Base-by-base conservation (phyloP, 2,329 filamentous ascomycete species). In the Sarocladium oryzae region DNA sequence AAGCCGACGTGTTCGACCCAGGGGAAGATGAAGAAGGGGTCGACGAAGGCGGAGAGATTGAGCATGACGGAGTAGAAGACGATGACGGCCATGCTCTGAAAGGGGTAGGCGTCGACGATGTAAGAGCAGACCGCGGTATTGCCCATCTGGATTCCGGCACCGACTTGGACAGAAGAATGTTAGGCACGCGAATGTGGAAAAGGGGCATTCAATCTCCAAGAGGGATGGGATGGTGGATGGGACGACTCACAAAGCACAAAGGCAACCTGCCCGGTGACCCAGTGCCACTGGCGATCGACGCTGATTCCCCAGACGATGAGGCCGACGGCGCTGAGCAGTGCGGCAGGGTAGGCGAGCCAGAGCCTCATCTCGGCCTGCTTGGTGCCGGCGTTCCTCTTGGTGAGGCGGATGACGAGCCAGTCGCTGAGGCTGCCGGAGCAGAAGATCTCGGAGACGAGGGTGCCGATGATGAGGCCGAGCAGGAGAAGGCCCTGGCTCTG, bases 251-350 rank as follows among this genome's bases (percentile, higher is more conserved):
- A 78, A 1, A 81, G 58, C 54, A 77, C 77, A 54, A 82, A 75
- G 0, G 74, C 76, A 3, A 79, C 62, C 54, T 82, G 77, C 1
- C 76, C 78, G 0, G 79, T 72, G 32, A 79, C 76, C 76, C 77
- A 81, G 60, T 81, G 77, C 57, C 75, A 79, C 1, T 59, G 59
- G 36, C 65, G 67, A 53, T 80, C 77, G 13, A 81, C 65, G 49
- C 74, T 78, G 37, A 81, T 59, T 0, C 78, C 78, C 78, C 78
- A 82, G 45, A 81, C 41, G 28, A 79, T 66, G 30, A 77, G 60
- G 0, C 78, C 78, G 6, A 77, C 59, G 16, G 70, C 68, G 1
- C 70, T 76, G 10, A 78, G 52, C 4, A 74, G 8, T 2, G 71
- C 68, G 11, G 75, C 77, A 6, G 78, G 78, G 61, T 79, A 81